Evolutionary conservation across 2,329 filamentous ascomycete species (phyloP).

Genomic region (Sclerotinia minor): DNA sequence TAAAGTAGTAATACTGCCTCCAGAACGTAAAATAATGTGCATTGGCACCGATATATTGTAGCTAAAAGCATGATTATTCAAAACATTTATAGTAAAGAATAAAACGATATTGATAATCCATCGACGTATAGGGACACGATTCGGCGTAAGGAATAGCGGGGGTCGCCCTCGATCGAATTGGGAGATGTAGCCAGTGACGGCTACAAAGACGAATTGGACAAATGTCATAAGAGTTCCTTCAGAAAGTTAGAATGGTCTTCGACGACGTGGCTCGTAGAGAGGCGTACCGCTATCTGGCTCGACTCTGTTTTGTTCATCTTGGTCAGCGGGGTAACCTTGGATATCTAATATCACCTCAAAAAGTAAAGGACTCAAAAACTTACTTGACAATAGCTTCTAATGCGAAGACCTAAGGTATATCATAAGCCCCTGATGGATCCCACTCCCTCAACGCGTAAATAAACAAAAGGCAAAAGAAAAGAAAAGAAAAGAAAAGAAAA

Average conservation of each 20-base stretch:
- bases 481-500: too few species aligned
- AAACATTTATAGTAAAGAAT: conserved; percentile 89
- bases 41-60: conserved; percentile 96
- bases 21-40: conserved; percentile 93
- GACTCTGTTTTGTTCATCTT: conserved; percentile 55
- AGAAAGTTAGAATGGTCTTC: conserved; percentile 29
- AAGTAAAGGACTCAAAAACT: conserved; percentile 43
- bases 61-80: conserved; percentile 97
- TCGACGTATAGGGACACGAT: conserved; percentile 77
- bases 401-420: conserved; percentile 73
- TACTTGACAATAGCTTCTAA: conserved; percentile 94
- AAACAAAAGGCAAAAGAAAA: not conserved
- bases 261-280: not conserved
- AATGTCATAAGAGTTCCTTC: conserved; percentile 83
- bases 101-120: conserved; percentile 88
- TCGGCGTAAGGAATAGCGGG: conserved; percentile 72
- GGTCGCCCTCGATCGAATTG: conserved; percentile 68
- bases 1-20: conserved; percentile 95
- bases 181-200: conserved; percentile 72
- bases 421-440: conserved; percentile 33
- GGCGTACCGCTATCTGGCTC: conserved; percentile 76
- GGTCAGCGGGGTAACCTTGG: conserved; percentile 22
- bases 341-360: not conserved
- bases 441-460: not conserved
- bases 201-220: conserved; percentile 83